Evolutionary conservation across 768 basidiomycete species (phyloP), one percentile per base, ranked within the genome.

Genomic region (Chlorophyllum brunneum): DNA sequence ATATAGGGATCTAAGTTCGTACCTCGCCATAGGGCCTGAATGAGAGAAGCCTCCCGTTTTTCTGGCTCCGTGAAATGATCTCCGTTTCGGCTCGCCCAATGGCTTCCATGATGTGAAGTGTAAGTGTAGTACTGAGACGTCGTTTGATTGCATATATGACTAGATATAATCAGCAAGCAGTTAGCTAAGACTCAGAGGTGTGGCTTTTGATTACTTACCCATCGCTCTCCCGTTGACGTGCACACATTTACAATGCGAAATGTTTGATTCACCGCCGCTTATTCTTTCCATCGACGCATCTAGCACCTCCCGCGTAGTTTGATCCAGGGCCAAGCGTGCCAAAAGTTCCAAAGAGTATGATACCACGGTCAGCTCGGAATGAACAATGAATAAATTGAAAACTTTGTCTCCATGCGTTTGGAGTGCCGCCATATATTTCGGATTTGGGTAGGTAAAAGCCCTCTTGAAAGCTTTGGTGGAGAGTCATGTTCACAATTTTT

Each of bases 341-440:
- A 92, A 67, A n/a, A 83, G 63, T 53, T 89, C 86, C 7, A 92
- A 72, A 0, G 87, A 84, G 61, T 88, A 92, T 0, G 86, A 77
- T 18, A 79, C 56, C 3, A 93, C 67, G 1, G 74, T 72, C 8
- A 66, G 68, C 46, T 87, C 83, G 11, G 74, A 71, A 33, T 86
- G 82, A 2, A 92, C 72, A 33, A 92, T 64, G 50, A 93, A 75
- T 58, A 81, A 85, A 63, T 87, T 83, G 63, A 80, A 83, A 0
- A 71, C 65, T 27, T 70, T 74, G 18, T 66, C 49, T 6, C 67
- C 69, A 23, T 67, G 33, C 4, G 68, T 67, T 54, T 78, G 79
- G 15, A 92, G 65, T 0, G 81, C 81, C 5, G 80, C 71, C 30
- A 93, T 71, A 11, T 77, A 74, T 2, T 71, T 75, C 16, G 81